These are phyloP conservation scores for Elongisporangium undulatum DNA, from an alignment of 352 stramenopile genomes.

Conservation along the genomic window DNA sequence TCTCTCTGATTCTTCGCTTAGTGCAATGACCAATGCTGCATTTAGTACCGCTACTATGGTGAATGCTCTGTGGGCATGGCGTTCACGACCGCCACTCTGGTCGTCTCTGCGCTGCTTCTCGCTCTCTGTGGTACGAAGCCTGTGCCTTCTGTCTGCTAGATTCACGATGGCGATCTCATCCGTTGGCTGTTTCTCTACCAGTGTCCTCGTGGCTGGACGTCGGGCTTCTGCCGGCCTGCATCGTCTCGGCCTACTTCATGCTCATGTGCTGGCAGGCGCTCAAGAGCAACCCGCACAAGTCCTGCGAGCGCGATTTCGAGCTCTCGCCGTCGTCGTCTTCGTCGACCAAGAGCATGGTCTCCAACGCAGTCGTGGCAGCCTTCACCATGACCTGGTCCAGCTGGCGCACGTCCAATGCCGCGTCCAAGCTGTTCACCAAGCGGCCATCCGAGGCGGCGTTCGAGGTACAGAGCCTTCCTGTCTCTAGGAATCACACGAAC, in stretches of 20 bases:
- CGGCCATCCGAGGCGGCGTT: background rate
- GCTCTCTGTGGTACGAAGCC: conserved; percentile 49
- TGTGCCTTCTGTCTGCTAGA: conserved; percentile 3
- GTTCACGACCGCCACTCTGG: conserved; percentile 88
- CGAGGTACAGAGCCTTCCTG: background rate
- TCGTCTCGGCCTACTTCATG: conserved; percentile 68
- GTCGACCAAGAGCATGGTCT: conserved; percentile 34
- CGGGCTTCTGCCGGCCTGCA: conserved; percentile 66
- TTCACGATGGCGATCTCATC: background rate
- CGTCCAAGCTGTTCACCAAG: conserved; percentile 58
- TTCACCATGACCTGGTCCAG: conserved; percentile 68
- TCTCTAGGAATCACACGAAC: background rate
- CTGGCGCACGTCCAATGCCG: conserved; percentile 61
- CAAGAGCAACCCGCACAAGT: conserved; percentile 46
- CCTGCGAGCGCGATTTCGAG: conserved; percentile 23
- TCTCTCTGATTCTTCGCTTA: background rate
- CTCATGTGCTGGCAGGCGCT: conserved; percentile 77
- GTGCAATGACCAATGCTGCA: conserved; percentile 1
- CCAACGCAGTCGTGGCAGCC: conserved; percentile 49
- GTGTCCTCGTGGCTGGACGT: conserved; percentile 74
- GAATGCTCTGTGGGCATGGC: conserved; percentile 70
- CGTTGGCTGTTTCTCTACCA: conserved; percentile 4
- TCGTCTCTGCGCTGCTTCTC: conserved; percentile 63
- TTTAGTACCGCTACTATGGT: conserved; percentile 86
- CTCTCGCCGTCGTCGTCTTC: conserved; percentile 7